Conservation (phyloP, 1,139 yeast species). For the Scheffersomyces cryptocercus region DNA sequence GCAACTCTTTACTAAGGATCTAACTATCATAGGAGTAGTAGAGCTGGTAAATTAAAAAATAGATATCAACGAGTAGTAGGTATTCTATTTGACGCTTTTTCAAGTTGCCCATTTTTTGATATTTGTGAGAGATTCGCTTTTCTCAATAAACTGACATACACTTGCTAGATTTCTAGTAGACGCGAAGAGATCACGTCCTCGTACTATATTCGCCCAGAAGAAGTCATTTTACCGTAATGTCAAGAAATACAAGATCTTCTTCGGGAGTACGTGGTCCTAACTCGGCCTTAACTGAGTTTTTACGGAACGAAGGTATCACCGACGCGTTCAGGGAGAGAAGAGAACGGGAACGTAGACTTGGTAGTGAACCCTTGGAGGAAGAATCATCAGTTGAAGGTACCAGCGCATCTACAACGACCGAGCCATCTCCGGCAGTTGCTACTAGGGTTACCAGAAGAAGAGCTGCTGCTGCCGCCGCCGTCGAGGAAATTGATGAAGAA, state of each 20-base stretch:
- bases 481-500: slow-evolving; percentile 18
- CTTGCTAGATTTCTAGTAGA: too few species aligned
- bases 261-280: slow-evolving; percentile 71
- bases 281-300: slow-evolving; percentile 75
- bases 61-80: too few species aligned
- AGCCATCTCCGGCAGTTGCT: slow-evolving; percentile 6
- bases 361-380: slow-evolving; percentile 10
- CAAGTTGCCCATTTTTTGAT: too few species aligned
- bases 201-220: too few species aligned
- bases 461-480: slow-evolving; percentile 10
- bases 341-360: slow-evolving; percentile 17
- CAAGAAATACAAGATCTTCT: slow-evolving; percentile 23
- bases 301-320: slow-evolving; percentile 83
- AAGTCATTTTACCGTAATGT: slow-evolving; percentile 13
- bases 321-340: slow-evolving; percentile 72
- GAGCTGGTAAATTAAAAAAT: too few species aligned
- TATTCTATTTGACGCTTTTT: too few species aligned
- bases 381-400: slow-evolving; percentile 10
- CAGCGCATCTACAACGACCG: slow-evolving; percentile 11
- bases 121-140: too few species aligned
- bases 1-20: too few species aligned
- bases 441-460: slow-evolving; percentile 17
- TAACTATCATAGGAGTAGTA: too few species aligned
- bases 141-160: too few species aligned
- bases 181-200: too few species aligned